A percentile compares a stretch with the other conserved stretches of the same genome.
These are phyloP conservation scores for Starmera caribaea DNA, from an alignment of 805 yeast genomes.

Conservation along the genomic window DNA sequence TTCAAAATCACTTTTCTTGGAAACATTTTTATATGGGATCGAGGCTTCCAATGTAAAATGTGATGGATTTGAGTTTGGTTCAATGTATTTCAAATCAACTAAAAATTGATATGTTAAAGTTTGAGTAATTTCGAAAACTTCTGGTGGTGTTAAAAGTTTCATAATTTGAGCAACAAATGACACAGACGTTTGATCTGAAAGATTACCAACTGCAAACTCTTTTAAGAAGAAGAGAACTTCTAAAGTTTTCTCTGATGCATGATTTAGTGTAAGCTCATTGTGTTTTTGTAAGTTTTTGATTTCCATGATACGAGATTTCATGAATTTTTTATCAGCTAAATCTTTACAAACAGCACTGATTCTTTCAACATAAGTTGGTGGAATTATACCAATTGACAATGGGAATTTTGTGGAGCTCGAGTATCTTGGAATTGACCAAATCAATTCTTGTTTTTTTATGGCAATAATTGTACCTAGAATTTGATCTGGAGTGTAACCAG, in stretches of 20 bases:
- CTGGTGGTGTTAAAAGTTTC: conserved; percentile 15
- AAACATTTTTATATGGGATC: conserved; percentile 33
- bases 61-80: conserved; percentile 33
- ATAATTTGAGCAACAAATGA: conserved; percentile 36
- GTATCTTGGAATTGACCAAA: conserved; percentile 30
- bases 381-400: conserved; percentile 33
- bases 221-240: conserved; percentile 37
- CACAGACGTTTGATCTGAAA: conserved; percentile 35
- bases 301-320: no score
- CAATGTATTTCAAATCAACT: conserved; percentile 19
- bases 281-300: no score
- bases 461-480: conserved; percentile 29
- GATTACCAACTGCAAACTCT: conserved; percentile 47
- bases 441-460: conserved; percentile 36
- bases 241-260: no score
- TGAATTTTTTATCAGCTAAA: no score
- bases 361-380: conserved; percentile 27
- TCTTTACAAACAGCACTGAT: no score
- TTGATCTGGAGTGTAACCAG: conserved; percentile 24
- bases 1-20: conserved; percentile 33
- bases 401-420: conserved; percentile 28
- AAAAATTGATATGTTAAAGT: conserved; percentile 45
- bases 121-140: conserved; percentile 37
- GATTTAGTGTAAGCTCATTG: no score
- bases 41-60: conserved; percentile 38